Percentiles rank a stretch among this genome's conserved stretches.
Conservation (phyloP, 176 grass and related monocot species). For the Hordeum marinum region DNA sequence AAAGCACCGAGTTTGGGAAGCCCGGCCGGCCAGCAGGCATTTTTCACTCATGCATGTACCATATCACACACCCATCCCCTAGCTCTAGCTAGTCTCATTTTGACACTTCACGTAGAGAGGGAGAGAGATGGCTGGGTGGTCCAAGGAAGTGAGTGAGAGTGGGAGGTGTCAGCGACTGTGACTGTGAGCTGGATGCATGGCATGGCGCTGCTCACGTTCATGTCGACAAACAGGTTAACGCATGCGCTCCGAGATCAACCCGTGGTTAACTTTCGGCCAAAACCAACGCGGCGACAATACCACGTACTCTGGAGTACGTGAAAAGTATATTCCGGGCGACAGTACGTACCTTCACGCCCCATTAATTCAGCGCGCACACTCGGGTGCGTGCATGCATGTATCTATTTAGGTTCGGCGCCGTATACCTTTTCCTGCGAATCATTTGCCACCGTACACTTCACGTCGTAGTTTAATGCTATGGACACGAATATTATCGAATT, state of each 20-base stretch:
- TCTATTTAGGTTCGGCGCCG: neutral
- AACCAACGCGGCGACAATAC: neutral
- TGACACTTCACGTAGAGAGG: neutral
- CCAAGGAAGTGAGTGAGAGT: neutral
- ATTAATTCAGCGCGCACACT: neutral
- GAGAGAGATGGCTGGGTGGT: neutral
- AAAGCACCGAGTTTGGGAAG: neutral
- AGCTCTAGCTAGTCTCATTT: neutral
- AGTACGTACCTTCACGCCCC: neutral
- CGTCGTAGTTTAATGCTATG: neutral
- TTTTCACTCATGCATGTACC: neutral
- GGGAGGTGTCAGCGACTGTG: neutral
- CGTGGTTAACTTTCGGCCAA: neutral
- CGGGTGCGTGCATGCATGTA: neutral
- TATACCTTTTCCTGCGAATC: neutral
- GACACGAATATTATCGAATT: neutral
- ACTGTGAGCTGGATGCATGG: conserved; percentile 28
- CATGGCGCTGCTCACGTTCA: conserved; percentile 48
- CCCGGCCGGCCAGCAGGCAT: neutral
- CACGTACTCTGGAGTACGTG: neutral
- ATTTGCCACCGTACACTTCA: neutral
- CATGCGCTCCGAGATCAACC: neutral
- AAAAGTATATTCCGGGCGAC: neutral
- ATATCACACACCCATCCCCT: neutral
- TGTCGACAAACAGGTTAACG: conserved; percentile 25